Evolutionary conservation across 2,329 filamentous ascomycete species (phyloP), one percentile per base, ranked within the genome.

Genomic region (Verruconis gallopava): DNA sequence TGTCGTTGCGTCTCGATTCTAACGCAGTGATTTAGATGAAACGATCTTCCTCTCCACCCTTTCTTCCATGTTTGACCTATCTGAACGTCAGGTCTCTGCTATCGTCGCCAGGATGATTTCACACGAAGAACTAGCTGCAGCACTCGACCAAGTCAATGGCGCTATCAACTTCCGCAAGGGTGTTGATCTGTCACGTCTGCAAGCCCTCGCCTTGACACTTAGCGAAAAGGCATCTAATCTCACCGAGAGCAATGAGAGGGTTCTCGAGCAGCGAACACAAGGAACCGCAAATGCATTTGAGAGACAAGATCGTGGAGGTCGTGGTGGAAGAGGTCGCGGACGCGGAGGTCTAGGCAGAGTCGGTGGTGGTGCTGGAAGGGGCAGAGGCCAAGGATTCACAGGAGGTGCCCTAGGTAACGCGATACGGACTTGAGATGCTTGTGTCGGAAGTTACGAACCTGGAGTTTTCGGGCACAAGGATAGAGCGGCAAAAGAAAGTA

Each of bases 101-200:
- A 79, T 98, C 43, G 79, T 98, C 56, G 93, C 85, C 73, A 93
- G 93, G 72, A 98, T 98, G 91, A 96, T 98, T 63, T 93, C 86
- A 55, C 91, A 98, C 69, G 91, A 98, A 66, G 91, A 98, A 65
- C 79, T 98, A 38, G 85, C 84, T 6, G 91, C 91, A 34, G 93
- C 91, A 28, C 77, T 98, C 20, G 93, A 98, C 69, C 91, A 98
- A 67, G 89, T 98, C 66, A 95, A 93, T 56, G 80, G 83, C 52
- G 93, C 85, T 40, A 85, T 98, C 65, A 91, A 96, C 68, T 98
- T 98, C 84, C 82, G 91, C 65, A 96, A 98, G 79, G 93, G 91
- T 46, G 91, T 98, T 48, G 93, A 98, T 72, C 77, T 98, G 50
- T 94, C 85, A 57, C 79, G 93, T 53, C 77, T 98, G 50, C 91